Evolutionary conservation across 2,329 filamentous ascomycete genomes (phyloP), one percentile per base, ranked within the genome.

Genomic region (Trichoderma gracile): DNA sequence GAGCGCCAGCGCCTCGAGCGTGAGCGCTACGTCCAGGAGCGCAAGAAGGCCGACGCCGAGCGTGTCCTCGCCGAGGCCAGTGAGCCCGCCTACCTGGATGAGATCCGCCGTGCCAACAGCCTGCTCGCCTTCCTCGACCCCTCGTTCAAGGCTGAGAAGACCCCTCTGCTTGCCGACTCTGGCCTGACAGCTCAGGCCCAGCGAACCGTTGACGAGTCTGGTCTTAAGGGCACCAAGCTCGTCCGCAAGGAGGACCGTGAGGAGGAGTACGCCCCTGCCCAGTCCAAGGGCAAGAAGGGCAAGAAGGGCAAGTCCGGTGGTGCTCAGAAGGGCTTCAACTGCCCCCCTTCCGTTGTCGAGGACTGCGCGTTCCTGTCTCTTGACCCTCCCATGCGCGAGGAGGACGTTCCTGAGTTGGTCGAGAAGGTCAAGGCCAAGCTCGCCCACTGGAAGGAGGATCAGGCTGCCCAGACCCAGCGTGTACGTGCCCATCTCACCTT

Each of bases 361-460:
- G 91, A 97, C 78, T 90, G 96, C 69, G 82, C 86, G 70, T 90
- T 90, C 78, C 85, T 98, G 75, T 89, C 89, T 71, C 87, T 98
- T 70, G 89, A 97, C 66, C 91, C 94, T 59, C 95, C 95, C 38
- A 92, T 94, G 84, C 91, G 87, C 78, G 87, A 92, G 73, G 84
- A 88, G 63, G 94, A 97, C 72, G 88, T 98, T 15, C 88, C 93
- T 27, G 82, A 82, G 66, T 86, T 90, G 15, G 81, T 92, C 53
- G 93, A 97, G 82, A 94, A 97, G 83, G 86, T 98, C 72, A 93
- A 94, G 80, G 91, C 87, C 74, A 98, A 98, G 86, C 84, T 98
- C 59, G 88, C 88, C 33, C 84, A 90, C 78, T 99, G 94, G 93
- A 97, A 96, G 84, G 82, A 86, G 59, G 91, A 97, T 79, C 95